Percentiles rank a stretch among this genome's conserved stretches.
phyloP scores from a whole-genome alignment of 495 filamentous ascomycete genomes.

The Amphirosellinia nigrospora region DNA sequence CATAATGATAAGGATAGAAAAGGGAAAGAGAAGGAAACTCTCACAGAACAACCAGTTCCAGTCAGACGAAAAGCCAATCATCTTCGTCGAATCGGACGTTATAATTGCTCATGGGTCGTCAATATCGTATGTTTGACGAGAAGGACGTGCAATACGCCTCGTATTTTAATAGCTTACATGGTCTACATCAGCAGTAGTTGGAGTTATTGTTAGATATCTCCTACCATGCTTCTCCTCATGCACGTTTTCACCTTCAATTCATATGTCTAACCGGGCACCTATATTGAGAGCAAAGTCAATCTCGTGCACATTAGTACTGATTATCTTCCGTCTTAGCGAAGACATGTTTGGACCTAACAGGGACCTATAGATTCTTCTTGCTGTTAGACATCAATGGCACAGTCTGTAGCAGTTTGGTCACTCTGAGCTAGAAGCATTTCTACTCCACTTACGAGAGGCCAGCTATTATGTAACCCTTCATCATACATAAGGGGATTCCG shows the following conservation, averaged over 20 bases:
- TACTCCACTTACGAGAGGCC: neutral
- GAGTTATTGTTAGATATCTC: neutral
- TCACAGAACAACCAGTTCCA: constrained; percentile 14
- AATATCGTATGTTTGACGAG: constrained; percentile 9
- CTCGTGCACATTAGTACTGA: neutral
- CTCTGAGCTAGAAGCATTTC: neutral
- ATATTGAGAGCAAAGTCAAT: neutral
- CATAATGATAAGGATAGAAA: constrained; percentile 36
- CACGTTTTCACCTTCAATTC: neutral
- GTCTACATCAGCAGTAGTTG: too few species aligned
- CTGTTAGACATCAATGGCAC: neutral
- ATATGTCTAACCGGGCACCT: neutral
- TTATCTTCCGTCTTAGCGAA: neutral
- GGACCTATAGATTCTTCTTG: neutral
- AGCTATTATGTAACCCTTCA: constrained; percentile 5
- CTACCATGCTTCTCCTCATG: neutral
- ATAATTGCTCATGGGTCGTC: constrained; percentile 40
- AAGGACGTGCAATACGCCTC: neutral
- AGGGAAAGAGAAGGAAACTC: constrained; percentile 30
- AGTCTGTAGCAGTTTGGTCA: neutral
- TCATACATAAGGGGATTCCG: neutral
- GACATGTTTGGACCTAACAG: neutral
- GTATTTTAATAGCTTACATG: neutral
- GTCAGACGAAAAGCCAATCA: constrained; percentile 34
- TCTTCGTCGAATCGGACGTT: constrained; percentile 35